Base-by-base conservation (phyloP, 1,139 yeast species). In the Yamadazyma friedrichii region DNA sequence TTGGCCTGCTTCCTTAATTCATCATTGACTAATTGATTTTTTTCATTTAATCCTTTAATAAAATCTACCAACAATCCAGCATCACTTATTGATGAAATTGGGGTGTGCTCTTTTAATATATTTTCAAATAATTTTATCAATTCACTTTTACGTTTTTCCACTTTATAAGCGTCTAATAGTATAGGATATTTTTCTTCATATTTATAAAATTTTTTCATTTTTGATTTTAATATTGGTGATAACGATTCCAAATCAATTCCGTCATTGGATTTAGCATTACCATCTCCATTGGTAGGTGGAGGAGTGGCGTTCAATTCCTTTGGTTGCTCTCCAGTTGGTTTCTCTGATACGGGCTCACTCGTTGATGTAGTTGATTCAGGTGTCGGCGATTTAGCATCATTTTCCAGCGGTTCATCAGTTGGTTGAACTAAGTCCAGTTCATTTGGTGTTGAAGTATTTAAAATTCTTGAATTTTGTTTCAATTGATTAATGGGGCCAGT, bases 141-240 rank as follows among this genome's bases (percentile, higher is more conserved):
- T 38, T 79, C 84, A 2, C 76, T 67, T 51, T 84, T 85, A 36
- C 76, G 70, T 65, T 87, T 88, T 58, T 89, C 97, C 1, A 75
- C 67, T 56, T 88, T 86, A 64, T 86, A 91, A 0, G 98, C 97
- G 37, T 84, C 85, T 38, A 88, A 72, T 12, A 91, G 67, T 15
- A 81, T 64, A 0, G 97, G 98, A 58, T 89, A 91, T 56, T 88
- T 88, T 43, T 85, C 86, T 60, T 93, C 98, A 59, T 89, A 93
- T 59, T 88, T 89, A 43, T 78, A 81, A 57, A 88, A 88, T 65
- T 88, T 89, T 47, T 77, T 76, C 62, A 91, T 64, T 53, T 84
- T 85, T 11, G 82, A 66, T 49, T 76, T 74, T 24, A 86, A 61
- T 9, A 74, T 75, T 5, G 73, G 72, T 0, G 89, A 80, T 27